Evolutionary conservation across 441 rosid genomes (phyloP), one percentile per base, ranked within the genome.

Genomic region (Mallotus japonicus): DNA sequence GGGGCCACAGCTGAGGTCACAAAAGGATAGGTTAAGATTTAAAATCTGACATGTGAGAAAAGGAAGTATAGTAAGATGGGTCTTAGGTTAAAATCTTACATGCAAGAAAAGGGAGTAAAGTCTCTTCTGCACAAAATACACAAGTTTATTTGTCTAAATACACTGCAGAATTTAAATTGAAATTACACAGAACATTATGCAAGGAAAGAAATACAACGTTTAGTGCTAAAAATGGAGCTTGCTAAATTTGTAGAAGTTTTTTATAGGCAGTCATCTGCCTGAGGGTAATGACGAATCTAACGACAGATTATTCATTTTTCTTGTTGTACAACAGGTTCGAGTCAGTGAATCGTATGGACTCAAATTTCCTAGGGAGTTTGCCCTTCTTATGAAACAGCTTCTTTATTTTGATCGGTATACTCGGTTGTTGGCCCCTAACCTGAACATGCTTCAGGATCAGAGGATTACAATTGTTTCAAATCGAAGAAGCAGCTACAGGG

Each of bases 401-500:
- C 88, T 95, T 69, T 93, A 95, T 78, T 95, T 93, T 62, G 99
- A 90, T 76, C 92, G 97, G 32, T 95, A 95, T 63, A 95, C 99
- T 0, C 87, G 97, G 76, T 79, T 95, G 84, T 73, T 95, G 87
- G 98, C 98, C 57, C 97, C 99, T 16, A 82, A 88, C 84, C 13
- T 95, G 89, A 93, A 93, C 87, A 95, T 95, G 99, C 97, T 93
- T 78, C 94, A 87, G 75, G 98, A 95, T 79, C 99, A 95, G 83
- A 86, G 98, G 80, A 84, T 93, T 73, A 80, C 95, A 70, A 88
- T 93, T 0, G 92, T 79, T 71, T 89, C 98, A 32, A 87, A 86
- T 80, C 84, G 89, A 72, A 80, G 87, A 85, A 81, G 83, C 79
- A 84, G 78, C 70, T 83, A 83, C 1, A 80, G 80, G 57, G 82